These are phyloP conservation scores for Millerozyma acaciae DNA, from an alignment of 805 yeast species.

Conservation along the genomic window DNA sequence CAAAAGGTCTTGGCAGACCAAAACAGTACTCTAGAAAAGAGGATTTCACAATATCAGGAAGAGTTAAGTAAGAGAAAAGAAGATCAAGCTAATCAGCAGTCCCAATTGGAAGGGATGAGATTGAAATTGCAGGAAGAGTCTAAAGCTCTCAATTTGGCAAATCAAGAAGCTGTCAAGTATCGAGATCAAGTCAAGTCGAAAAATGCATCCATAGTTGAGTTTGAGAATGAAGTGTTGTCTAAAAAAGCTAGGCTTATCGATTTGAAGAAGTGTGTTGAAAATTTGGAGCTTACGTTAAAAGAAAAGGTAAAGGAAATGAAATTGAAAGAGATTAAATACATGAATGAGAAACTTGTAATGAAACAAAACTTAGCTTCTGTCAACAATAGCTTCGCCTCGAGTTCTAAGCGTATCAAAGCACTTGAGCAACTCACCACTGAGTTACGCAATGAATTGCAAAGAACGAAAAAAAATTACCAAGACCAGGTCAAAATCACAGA, in stretches of 20 bases:
- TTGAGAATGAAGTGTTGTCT: slow-evolving; percentile 13
- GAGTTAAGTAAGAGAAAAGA: neutral
- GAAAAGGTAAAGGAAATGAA: slow-evolving; percentile 4
- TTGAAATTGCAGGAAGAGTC: slow-evolving; percentile 14
- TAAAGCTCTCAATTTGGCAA: slow-evolving; percentile 14
- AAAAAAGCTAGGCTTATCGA: slow-evolving; percentile 16
- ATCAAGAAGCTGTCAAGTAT: slow-evolving; percentile 13
- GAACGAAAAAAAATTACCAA: neutral
- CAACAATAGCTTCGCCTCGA: neutral
- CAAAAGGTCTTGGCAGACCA: too few species aligned
- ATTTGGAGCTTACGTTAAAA: slow-evolving; percentile 12
- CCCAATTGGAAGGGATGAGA: slow-evolving; percentile 3
- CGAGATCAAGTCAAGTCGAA: slow-evolving; percentile 12
- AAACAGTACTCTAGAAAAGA: too few species aligned
- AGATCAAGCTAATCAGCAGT: neutral
- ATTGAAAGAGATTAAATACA: slow-evolving; percentile 3
- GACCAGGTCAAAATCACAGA: neutral
- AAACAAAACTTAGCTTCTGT: slow-evolving; percentile 1
- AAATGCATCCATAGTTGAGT: too few species aligned
- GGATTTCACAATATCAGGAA: too few species aligned
- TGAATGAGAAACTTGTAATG: slow-evolving; percentile 4
- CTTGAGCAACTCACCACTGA: slow-evolving; percentile 21
- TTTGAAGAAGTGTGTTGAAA: slow-evolving; percentile 17
- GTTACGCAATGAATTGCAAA: neutral
- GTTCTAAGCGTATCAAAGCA: slow-evolving; percentile 21